phyloP scores from a whole-genome alignment of 2,329 filamentous ascomycete species.

The Sclerotinia glacialis region DNA sequence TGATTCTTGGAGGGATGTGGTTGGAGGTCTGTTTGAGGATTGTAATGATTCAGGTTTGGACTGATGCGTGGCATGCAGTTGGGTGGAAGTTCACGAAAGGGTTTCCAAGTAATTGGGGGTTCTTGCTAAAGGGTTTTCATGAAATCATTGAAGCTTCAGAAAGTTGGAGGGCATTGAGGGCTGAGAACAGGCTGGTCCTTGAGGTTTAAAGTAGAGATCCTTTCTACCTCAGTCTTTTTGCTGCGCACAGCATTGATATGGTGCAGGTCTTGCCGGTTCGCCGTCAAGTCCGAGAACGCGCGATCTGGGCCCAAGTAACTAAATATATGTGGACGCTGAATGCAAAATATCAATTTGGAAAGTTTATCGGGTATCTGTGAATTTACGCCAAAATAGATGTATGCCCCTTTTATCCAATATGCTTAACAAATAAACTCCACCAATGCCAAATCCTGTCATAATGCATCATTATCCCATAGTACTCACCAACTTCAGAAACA shows the following conservation, averaged over 20 bases:
- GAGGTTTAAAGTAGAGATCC: neutral
- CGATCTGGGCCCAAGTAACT: neutral
- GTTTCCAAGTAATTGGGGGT: slow-evolving; percentile 43
- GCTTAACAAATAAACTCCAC: neutral
- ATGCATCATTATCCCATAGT: neutral
- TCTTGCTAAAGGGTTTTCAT: slow-evolving; percentile 36
- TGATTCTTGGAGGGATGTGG: slow-evolving; percentile 43
- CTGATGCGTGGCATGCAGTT: slow-evolving; percentile 38
- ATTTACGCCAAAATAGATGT: neutral
- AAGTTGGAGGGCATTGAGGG: slow-evolving; percentile 40
- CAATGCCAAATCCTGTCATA: neutral
- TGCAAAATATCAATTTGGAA: neutral
- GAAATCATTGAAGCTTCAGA: slow-evolving; percentile 40
- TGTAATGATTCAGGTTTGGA: slow-evolving; percentile 46
- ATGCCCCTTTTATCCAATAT: neutral
- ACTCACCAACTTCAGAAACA: neutral
- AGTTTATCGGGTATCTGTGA: neutral
- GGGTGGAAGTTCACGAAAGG: slow-evolving; percentile 46
- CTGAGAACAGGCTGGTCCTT: slow-evolving; percentile 31
- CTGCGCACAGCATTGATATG: too few species aligned
- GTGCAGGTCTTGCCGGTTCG: neutral
- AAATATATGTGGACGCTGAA: neutral
- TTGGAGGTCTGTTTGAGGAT: slow-evolving; percentile 46
- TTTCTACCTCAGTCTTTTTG: neutral
- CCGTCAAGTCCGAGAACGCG: neutral